Evolutionary conservation across 23 red algal species (phyloP), one percentile per base, ranked within the genome.

Genomic region (Gracilariopsis chorda): DNA sequence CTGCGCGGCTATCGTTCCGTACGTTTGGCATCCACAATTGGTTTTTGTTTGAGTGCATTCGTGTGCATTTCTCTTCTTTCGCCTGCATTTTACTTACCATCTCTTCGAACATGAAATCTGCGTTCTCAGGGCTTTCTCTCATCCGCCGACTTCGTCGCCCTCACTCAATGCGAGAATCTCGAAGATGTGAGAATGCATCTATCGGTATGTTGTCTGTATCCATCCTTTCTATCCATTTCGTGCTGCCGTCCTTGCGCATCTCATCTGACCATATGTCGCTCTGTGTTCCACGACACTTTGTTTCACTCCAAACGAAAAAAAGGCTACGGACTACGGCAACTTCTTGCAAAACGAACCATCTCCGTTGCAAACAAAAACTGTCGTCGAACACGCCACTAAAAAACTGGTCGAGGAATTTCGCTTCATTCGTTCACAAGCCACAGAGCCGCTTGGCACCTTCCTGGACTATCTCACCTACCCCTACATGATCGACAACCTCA

Each of bases 401-500:
- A 94, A 94, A 42, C 56, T 98, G 39, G 96, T 98, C 19, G 73
- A 89, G 29, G 96, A 98, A 48, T 98, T 95, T 52, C 86, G 84
- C 35, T 90, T 87, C 49, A 69, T 98, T 64, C 93, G 93, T 65
- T 17, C 80, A 1, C 92, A 95, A 46, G 90, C 93, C 46, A 76
- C 80, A 23, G 89, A 95, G 55, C 96, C 96, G 8, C 74, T 98
- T 25, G 78, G 76, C 2, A 98, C 82, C 4, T 98, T 98, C 48
- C 40, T 98, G 28, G 96, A 98, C 89, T 98, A 98, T 39, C 57
- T 98, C 19, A 95, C 92, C 45, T 98, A 98, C 79, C 96, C 96
- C 0, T 98, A 98, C 85, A 98, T 98, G 96, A 98, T 98, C 70
- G 96, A 98, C 87, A 98, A 98, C 62, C 65, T 98, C 27, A 92